A percentile compares a stretch with the other conserved stretches of the same genome.
Conservation (phyloP, 192 early-diverging fungal species). For the Rhizophagus sp. region DNA sequence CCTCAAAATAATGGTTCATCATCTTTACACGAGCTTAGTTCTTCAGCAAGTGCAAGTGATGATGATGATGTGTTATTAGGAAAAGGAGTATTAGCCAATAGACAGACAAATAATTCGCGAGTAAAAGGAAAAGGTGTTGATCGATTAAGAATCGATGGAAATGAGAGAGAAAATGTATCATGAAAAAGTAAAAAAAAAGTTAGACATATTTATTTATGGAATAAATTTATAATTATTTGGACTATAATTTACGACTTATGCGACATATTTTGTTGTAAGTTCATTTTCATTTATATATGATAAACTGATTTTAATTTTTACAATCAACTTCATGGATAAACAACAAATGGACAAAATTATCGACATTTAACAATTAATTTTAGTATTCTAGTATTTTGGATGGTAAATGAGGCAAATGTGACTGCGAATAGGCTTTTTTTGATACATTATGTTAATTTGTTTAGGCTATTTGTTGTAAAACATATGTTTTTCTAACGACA, state of each 20-base stretch:
- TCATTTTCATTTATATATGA: not conserved
- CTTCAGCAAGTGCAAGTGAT: conserved; percentile 19
- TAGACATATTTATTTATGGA: not conserved
- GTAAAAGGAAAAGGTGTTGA: conserved; percentile 32
- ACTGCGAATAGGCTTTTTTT: too few relatives aligned
- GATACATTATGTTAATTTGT: too few relatives aligned
- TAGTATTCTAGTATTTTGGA: too few relatives aligned
- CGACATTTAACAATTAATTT: too few relatives aligned
- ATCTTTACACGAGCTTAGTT: not conserved
- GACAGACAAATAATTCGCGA: not conserved
- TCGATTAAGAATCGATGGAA: not conserved
- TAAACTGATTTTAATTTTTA: too few relatives aligned
- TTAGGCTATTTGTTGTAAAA: too few relatives aligned
- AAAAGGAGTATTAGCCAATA: not conserved
- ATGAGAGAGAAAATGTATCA: not conserved
- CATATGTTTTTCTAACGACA: too few relatives aligned
- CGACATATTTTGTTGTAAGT: not conserved
- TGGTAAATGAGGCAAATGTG: too few relatives aligned
- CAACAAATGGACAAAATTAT: too few relatives aligned
- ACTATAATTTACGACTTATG: not conserved
- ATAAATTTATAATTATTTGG: not conserved
- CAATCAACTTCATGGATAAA: too few relatives aligned
- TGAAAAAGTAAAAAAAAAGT: not conserved
- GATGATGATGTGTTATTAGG: not conserved
- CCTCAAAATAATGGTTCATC: not conserved